Conservation (phyloP, 208 protist species). For the Angomonas deanei region DNA sequence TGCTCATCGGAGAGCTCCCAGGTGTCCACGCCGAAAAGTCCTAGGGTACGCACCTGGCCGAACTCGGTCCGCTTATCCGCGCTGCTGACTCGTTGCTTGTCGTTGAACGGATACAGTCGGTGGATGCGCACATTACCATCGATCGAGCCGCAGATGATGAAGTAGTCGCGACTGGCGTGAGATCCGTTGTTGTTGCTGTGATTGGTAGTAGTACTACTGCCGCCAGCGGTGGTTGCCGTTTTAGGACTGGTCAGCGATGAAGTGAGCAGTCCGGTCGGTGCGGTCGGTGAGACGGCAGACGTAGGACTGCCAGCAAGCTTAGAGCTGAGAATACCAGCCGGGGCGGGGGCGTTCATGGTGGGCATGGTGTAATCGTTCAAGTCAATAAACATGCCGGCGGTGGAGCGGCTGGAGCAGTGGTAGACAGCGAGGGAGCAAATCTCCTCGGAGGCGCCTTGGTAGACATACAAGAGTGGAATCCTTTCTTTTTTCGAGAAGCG, state of each 20-base stretch:
- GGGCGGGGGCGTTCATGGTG: background rate
- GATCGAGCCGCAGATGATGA: slow-evolving; percentile 40
- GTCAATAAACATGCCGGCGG: background rate
- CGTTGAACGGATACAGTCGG: slow-evolving; percentile 6
- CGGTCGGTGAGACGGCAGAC: no score
- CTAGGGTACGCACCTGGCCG: slow-evolving; percentile 15
- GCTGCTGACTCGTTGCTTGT: background rate
- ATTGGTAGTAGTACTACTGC: background rate
- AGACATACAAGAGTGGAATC: slow-evolving; percentile 7
- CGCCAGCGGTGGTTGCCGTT: background rate
- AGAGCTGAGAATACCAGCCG: background rate
- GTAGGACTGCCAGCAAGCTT: no score
- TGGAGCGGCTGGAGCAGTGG: background rate
- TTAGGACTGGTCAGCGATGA: background rate
- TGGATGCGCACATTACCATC: slow-evolving; percentile 71
- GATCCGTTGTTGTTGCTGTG: background rate
- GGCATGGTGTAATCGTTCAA: background rate
- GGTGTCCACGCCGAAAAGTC: slow-evolving; percentile 33
- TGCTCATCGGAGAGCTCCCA: slow-evolving; percentile 22
- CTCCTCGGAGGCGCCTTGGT: slow-evolving; percentile 32
- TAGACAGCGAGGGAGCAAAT: slow-evolving; percentile 15
- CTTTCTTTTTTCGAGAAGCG: background rate
- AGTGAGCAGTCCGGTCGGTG: no score
- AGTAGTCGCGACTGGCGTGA: background rate
- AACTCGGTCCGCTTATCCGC: background rate